phyloP scores from a whole-genome alignment of 768 basidiomycete species.

The Serendipita sp. region DNA sequence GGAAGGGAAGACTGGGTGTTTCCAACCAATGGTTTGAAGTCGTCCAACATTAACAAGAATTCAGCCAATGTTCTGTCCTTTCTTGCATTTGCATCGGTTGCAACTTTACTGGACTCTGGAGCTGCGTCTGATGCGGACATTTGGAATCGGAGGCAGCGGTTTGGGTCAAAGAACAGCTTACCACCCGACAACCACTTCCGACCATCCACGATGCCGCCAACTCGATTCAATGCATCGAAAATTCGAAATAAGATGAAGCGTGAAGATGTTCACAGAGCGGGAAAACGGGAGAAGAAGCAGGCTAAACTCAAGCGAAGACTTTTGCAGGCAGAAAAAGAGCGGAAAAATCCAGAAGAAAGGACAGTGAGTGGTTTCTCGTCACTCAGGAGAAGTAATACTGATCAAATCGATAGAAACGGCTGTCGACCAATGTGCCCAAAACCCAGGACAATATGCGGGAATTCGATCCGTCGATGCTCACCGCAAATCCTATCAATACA shows the following conservation, averaged over 20 bases:
- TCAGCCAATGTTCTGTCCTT: slow-evolving; percentile 86
- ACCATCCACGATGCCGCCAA: background rate
- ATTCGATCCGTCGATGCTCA: slow-evolving; percentile 53
- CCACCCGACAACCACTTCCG: background rate
- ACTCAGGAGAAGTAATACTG: background rate
- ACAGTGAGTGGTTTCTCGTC: slow-evolving; percentile 33
- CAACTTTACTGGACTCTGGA: slow-evolving; percentile 17
- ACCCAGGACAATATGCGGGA: slow-evolving; percentile 91
- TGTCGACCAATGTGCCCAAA: slow-evolving; percentile 69
- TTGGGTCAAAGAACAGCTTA: background rate
- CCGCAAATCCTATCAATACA: slow-evolving; percentile 29
- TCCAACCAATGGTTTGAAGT: slow-evolving; percentile 84
- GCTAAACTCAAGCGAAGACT: slow-evolving; percentile 68
- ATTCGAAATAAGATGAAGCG: slow-evolving; percentile 85
- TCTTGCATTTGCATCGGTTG: slow-evolving; percentile 27
- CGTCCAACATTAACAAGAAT: slow-evolving; percentile 90
- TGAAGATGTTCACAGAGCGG: slow-evolving; percentile 56
- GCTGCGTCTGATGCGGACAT: slow-evolving; percentile 4
- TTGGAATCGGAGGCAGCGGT: background rate
- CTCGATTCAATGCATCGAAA: slow-evolving; percentile 6
- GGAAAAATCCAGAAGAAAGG: slow-evolving; percentile 57
- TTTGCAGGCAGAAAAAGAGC: slow-evolving; percentile 61
- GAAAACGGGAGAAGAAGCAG: slow-evolving; percentile 62
- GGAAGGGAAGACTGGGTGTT: background rate
- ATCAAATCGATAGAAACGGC: slow-evolving; percentile 42